Evolutionary conservation across 768 basidiomycete genomes (phyloP), one percentile per base, ranked within the genome.

Genomic region (Psilocybe sp.): DNA sequence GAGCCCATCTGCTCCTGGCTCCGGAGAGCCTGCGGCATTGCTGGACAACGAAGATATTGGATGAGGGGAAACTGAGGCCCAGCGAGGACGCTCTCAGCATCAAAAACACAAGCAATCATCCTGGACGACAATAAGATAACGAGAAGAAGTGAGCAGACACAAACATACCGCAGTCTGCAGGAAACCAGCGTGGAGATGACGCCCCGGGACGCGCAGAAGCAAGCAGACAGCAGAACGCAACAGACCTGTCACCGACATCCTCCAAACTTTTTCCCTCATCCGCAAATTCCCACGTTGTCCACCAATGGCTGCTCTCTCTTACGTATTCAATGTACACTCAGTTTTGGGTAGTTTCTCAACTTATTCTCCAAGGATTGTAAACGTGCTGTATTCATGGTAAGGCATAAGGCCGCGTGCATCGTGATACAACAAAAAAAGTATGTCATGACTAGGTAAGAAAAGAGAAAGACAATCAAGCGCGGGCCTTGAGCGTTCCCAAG

Each of bases 401-500:
- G 43, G 52, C 51, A 57, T 56, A 52, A 47, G 42, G 49, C 53
- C 42, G 52, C 74, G 75, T 74, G 71, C 65, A 66, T 68, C 61
- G 65, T 56, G 55, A 61, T 66, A 64, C 55, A 65, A 69, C 66
- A 69, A 58, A 59, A n/a, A 64, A 69, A 71, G 66, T 28, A 28
- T 28, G 23, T 47, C 49, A 66, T 66, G 57, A 64, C 61, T 69
- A 73, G 67, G 64, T 71, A 72, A 54, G 45, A 38, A 47, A 44
- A 12, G 36, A 44, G 32, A 62, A 59, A 63, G 63, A 64, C 53
- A 62, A 75, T 85, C 71, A 89, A 70, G 81, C 82, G 65, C 80
- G 81, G 69, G 79, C 80, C 76, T 92, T 93, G 84, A 92, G 89
- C 65, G 89, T 84, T 71, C 91, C 91, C 70, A 93, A 64, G 85